Evolutionary conservation across 1,139 yeast genomes (phyloP).

Genomic region (Taphrina populina): DNA sequence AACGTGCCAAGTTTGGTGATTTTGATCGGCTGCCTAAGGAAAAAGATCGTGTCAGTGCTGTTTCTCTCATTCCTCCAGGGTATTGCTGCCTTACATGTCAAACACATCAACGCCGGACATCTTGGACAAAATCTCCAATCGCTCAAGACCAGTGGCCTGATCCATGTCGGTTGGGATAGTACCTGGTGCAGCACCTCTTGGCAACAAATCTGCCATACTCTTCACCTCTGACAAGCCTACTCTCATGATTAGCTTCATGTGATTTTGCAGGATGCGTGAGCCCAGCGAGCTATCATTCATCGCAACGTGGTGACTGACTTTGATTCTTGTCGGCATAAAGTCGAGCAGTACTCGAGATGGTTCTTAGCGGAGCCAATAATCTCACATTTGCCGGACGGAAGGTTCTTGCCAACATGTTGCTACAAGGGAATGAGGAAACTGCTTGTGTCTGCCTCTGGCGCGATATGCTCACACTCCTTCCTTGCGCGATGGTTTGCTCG

Average conservation of each 20-base stretch:
- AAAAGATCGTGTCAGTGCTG: neutral
- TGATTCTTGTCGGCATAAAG: constrained; percentile 9
- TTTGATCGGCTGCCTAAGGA: constrained; percentile 32
- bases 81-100: constrained; percentile 74
- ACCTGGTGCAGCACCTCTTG: constrained; percentile 78
- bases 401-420: constrained; percentile 19
- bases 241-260: too few species aligned
- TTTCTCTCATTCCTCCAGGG: constrained; percentile 39
- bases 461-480: too few species aligned
- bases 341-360: constrained; percentile 20
- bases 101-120: constrained; percentile 94
- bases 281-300: too few species aligned
- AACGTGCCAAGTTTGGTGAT: constrained; percentile 61
- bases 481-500: too few species aligned
- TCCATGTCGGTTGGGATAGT: constrained; percentile 89
- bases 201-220: constrained; percentile 77
- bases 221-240: constrained; percentile 65
- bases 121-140: constrained; percentile 92
- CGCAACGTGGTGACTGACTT: constrained; percentile 1
- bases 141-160: constrained; percentile 97
- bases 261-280: too few species aligned
- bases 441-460: too few species aligned
- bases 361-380: neutral
- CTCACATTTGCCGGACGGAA: constrained; percentile 10
- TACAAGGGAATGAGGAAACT: too few species aligned